These are phyloP conservation scores for Harringtonia aguacate DNA, from an alignment of 2,329 filamentous ascomycete genomes.

Conservation along the genomic window DNA sequence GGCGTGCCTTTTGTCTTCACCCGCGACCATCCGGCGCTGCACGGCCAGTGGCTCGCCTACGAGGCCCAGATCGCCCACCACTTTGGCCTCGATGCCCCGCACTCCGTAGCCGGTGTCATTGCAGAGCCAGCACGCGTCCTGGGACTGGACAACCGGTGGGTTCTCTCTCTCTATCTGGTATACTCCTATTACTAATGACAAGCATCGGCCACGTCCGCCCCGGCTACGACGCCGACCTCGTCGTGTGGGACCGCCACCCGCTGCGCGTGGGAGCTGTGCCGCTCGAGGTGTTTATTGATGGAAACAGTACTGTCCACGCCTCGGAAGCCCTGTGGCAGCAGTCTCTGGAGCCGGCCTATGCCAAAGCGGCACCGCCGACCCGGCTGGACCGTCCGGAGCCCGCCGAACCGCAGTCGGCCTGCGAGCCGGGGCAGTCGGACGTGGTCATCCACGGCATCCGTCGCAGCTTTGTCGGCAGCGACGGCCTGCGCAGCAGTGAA, in stretches of 20 bases:
- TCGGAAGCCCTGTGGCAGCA: too few relatives aligned
- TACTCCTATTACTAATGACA: too few relatives aligned
- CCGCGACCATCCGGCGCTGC: conserved; percentile 2
- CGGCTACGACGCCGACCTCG: conserved; percentile 39
- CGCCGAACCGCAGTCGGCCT: too few relatives aligned
- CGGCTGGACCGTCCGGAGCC: too few relatives aligned
- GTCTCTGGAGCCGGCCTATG: too few relatives aligned
- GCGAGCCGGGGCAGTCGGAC: too few relatives aligned
- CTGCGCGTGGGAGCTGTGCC: conserved; percentile 32
- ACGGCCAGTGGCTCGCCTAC: conserved; percentile 3
- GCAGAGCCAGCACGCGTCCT: conserved; percentile 30
- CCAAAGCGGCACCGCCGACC: too few relatives aligned
- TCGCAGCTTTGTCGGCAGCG: conserved; percentile 21
- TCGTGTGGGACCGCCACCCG: conserved; percentile 37
- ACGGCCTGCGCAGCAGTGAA: conserved; percentile 4
- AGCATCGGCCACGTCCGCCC: conserved; percentile 27
- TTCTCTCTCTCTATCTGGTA: too few relatives aligned
- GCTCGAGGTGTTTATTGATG: conserved; percentile 36
- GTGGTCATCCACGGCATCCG: conserved; percentile 27
- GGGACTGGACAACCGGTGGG: conserved; percentile 2
- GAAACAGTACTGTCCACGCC: conserved; percentile 25
- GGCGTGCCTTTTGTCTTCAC: conserved; percentile 24
- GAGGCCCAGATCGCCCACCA: conserved; percentile 21
- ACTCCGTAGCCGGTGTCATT: conserved; percentile 31
- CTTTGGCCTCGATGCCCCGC: conserved; percentile 27